Conservation (phyloP, 352 stramenopile species). For the Pythium aristosporum region DNA sequence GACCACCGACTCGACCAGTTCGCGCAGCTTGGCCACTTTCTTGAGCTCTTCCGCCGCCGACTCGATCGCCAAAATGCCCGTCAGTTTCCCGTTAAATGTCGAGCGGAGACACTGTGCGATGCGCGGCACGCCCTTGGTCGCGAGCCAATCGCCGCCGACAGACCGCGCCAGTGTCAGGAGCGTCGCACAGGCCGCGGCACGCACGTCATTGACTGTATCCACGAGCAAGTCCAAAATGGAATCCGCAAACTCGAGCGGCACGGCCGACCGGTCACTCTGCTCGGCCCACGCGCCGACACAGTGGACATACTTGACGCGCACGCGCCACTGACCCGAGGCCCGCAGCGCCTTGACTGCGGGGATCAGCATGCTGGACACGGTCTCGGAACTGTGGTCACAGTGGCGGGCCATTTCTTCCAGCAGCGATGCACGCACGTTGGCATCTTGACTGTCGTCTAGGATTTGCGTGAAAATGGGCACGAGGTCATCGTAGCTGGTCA, state of each 20-base stretch:
- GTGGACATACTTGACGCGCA: constrained; percentile 85
- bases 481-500: constrained; percentile 75
- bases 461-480: constrained; percentile 84
- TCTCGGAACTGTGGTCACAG: constrained; percentile 65
- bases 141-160: constrained; percentile 77
- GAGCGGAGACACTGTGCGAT: constrained; percentile 64
- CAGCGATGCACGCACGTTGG: constrained; percentile 71
- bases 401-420: constrained; percentile 82
- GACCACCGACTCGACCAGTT: constrained; percentile 63
- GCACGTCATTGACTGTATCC: constrained; percentile 76
- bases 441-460: constrained; percentile 78
- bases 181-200: constrained; percentile 56
- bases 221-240: constrained; percentile 63
- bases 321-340: constrained; percentile 74
- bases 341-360: constrained; percentile 64
- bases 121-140: constrained; percentile 60
- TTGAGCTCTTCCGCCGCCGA: constrained; percentile 58
- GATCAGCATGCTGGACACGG: constrained; percentile 67
- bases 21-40: constrained; percentile 63
- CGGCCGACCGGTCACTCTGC: constrained; percentile 49
- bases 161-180: constrained; percentile 64
- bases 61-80: constrained; percentile 68
- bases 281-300: constrained; percentile 81
- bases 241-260: constrained; percentile 71
- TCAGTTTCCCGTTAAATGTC: constrained; percentile 75